Evolutionary conservation across 148 eudicot genomes (phyloP).

Genomic region (Diospyros kaki): DNA sequence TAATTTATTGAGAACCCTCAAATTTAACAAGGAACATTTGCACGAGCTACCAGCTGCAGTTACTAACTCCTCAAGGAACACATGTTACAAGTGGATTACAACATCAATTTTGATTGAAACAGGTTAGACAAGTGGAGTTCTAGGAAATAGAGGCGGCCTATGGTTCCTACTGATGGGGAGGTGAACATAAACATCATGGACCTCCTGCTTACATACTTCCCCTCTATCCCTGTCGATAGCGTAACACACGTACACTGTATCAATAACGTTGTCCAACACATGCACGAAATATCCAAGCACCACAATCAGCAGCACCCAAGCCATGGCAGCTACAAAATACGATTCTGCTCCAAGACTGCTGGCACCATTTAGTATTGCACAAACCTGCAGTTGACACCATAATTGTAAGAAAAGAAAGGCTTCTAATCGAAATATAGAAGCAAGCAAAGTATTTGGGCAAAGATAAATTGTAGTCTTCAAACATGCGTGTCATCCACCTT

Average conservation of each 20-base stretch:
- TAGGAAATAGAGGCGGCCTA: slow-evolving; percentile 35
- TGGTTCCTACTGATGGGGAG: slow-evolving; percentile 78
- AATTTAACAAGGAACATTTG: slow-evolving; percentile 9
- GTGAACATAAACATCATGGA: slow-evolving; percentile 79
- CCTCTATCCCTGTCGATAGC: slow-evolving; percentile 82
- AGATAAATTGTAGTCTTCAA: background rate
- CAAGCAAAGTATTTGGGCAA: background rate
- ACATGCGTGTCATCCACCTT: background rate
- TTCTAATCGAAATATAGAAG: background rate
- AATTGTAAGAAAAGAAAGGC: background rate
- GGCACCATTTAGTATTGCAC: slow-evolving; percentile 54
- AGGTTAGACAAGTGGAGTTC: slow-evolving; percentile 55
- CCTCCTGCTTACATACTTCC: slow-evolving; percentile 59
- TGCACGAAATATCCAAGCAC: slow-evolving; percentile 69
- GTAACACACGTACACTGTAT: slow-evolving; percentile 82
- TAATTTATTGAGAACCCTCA: background rate
- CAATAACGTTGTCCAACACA: slow-evolving; percentile 74
- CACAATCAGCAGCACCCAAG: slow-evolving; percentile 60
- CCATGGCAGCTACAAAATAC: slow-evolving; percentile 53
- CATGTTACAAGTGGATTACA: slow-evolving; percentile 6
- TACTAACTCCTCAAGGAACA: background rate
- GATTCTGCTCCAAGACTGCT: slow-evolving; percentile 58
- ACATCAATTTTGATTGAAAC: background rate
- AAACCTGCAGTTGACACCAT: slow-evolving; percentile 43
- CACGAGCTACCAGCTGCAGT: background rate